Conservation (phyloP, 2,329 filamentous ascomycete species). For the Arachnomyces sp. region DNA sequence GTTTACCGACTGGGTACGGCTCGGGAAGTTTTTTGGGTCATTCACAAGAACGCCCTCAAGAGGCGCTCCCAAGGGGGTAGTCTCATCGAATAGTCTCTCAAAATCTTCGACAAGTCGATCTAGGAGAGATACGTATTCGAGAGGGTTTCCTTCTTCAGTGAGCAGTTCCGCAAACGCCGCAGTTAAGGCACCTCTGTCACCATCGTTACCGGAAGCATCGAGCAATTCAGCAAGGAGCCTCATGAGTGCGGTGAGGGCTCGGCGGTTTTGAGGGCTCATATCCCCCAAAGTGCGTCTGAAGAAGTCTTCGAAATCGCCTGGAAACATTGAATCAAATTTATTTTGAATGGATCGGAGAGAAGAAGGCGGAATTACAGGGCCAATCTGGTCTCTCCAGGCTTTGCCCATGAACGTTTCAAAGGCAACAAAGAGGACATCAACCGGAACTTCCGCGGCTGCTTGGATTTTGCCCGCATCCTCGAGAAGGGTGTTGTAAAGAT, state of each 20-base stretch:
- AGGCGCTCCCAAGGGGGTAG: conserved; percentile 38
- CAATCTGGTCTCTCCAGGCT: conserved; percentile 84
- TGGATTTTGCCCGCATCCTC: conserved; percentile 76
- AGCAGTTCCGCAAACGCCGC: conserved; percentile 83
- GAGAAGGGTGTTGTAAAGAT: conserved; percentile 80
- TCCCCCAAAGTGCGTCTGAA: conserved; percentile 48
- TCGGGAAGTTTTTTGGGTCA: conserved; percentile 54
- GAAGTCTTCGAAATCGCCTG: conserved; percentile 47
- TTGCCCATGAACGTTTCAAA: conserved; percentile 90
- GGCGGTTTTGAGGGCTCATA: conserved; percentile 53
- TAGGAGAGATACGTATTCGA: conserved; percentile 78
- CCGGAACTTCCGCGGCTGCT: conserved; percentile 62
- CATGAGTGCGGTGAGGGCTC: conserved; percentile 76
- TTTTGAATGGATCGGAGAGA: conserved; percentile 65
- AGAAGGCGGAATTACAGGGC: conserved; percentile 67
- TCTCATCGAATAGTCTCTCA: conserved; percentile 75
- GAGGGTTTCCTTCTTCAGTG: conserved; percentile 66
- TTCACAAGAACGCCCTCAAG: conserved; percentile 37
- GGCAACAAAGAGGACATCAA: conserved; percentile 80
- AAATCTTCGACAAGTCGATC: conserved; percentile 86
- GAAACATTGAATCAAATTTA: conserved; percentile 36
- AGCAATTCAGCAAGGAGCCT: conserved; percentile 80
- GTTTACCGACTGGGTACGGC: conserved; percentile 53
- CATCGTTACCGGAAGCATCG: conserved; percentile 83
- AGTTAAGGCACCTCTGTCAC: conserved; percentile 80